Evolutionary conservation across 768 basidiomycete species (phyloP).

Genomic region (Myochromella boudieri): DNA sequence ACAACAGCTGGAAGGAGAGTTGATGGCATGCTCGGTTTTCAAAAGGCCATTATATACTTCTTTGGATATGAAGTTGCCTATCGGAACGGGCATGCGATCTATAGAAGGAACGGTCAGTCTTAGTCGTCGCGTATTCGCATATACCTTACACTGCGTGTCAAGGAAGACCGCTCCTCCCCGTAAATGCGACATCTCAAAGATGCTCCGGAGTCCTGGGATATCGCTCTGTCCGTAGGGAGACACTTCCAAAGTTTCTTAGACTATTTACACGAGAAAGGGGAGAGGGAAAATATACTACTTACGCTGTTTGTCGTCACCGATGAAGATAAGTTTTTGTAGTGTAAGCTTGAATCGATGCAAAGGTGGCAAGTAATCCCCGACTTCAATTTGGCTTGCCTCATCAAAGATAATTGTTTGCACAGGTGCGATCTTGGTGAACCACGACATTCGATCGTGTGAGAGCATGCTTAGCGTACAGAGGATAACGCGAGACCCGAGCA

Average conservation of each 20-base stretch:
- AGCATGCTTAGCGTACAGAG: conserved; percentile 82
- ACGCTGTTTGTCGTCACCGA: conserved; percentile 72
- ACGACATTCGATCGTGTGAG: conserved; percentile 36
- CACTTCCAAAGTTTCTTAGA: conserved; percentile 50
- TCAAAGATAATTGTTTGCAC: conserved; percentile 56
- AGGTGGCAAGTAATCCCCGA: conserved; percentile 49
- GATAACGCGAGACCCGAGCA: conserved; percentile 52
- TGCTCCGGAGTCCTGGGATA: conserved; percentile 60
- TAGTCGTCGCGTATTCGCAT: conserved; percentile 5
- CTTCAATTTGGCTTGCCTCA: conserved; percentile 69
- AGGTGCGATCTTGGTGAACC: conserved; percentile 37
- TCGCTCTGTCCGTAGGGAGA: conserved; percentile 80
- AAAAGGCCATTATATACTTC: conserved; percentile 64
- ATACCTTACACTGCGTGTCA: conserved; percentile 68
- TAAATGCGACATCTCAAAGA: conserved; percentile 77
- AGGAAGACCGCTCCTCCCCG: conserved; percentile 53
- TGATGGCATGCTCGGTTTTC: conserved; percentile 48
- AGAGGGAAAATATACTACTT: conserved; percentile 19
- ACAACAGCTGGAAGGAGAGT: conserved; percentile 46
- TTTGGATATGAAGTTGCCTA: conserved; percentile 71
- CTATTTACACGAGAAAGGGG: conserved; percentile 8
- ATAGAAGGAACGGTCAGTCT: conserved; percentile 3
- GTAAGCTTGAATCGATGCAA: conserved; percentile 31
- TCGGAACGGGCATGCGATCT: conserved; percentile 86
- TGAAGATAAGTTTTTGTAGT: conserved; percentile 58